Percentiles rank a stretch among this genome's conserved stretches.
phyloP scores from a whole-genome alignment of 2,329 filamentous ascomycete genomes.

The Ceratocystis ficicola region DNA sequence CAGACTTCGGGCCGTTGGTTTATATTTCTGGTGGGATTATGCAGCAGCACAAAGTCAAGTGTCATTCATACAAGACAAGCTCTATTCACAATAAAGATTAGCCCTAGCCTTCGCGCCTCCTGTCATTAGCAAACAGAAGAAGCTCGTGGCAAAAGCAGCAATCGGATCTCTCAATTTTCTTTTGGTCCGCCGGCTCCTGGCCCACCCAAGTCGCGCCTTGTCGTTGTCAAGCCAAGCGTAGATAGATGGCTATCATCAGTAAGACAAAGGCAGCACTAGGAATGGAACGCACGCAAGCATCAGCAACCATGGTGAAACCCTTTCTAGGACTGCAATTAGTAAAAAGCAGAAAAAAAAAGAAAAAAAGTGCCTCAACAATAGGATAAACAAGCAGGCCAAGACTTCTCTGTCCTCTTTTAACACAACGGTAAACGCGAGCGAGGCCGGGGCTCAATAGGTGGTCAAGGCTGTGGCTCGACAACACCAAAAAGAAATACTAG shows the following conservation, averaged over 20 bases:
- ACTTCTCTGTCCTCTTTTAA: not conserved
- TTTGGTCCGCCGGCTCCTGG: too few species aligned
- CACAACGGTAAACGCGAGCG: not conserved
- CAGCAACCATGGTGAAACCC: not conserved
- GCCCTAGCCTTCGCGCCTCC: not conserved
- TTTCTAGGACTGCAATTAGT: not conserved
- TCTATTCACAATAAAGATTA: not conserved
- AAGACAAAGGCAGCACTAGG: not conserved
- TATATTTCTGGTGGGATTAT: not conserved
- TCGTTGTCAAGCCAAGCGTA: not conserved
- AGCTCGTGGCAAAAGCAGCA: not conserved
- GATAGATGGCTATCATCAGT: not conserved
- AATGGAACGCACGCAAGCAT: not conserved
- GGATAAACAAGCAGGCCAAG: not conserved
- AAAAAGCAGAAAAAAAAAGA: not conserved
- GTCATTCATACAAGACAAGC: conserved; percentile 7
- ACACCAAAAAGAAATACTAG: not conserved
- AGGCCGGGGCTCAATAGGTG: not conserved
- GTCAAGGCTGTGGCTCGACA: not conserved
- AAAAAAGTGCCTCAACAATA: not conserved
- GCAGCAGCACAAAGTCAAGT: not conserved
- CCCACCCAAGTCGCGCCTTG: not conserved
- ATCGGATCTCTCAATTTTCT: too few species aligned
- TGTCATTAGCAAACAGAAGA: not conserved
- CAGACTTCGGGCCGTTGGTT: not conserved